phyloP scores from a whole-genome alignment of 139 green algal genomes.

The Coccomyxa sp. region DNA sequence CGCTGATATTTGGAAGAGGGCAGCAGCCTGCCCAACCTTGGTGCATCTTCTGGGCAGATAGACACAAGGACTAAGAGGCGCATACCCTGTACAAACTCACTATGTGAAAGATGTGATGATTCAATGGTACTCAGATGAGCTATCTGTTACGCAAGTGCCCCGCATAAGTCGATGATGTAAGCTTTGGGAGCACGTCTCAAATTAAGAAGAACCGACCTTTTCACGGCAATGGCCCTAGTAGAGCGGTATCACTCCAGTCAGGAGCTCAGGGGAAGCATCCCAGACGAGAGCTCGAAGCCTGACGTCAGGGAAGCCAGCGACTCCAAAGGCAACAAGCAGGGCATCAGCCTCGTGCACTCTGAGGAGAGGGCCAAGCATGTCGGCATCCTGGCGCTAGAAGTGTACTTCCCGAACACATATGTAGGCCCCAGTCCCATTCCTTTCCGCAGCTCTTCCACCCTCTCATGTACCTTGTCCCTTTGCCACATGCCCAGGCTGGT shows the following conservation, averaged over 20 bases:
- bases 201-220: no score
- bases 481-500: neutral
- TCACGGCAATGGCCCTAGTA: neutral
- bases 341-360: neutral
- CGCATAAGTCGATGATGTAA: no score
- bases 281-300: neutral
- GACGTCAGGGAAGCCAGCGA: neutral
- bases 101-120: no score
- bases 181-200: no score
- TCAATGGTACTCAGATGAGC: no score
- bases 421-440: conserved; percentile 30
- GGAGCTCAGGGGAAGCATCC: neutral
- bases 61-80: no score
- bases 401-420: conserved; percentile 62
- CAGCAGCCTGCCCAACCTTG: no score
- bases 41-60: no score
- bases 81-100: no score
- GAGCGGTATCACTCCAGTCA: neutral
- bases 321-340: neutral
- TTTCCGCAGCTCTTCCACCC: neutral
- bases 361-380: conserved; percentile 31
- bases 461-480: neutral
- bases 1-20: no score
- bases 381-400: conserved; percentile 62
- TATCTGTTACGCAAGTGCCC: no score